Base-by-base conservation (phyloP, 768 basidiomycete species). In the Mycena alexandri region DNA sequence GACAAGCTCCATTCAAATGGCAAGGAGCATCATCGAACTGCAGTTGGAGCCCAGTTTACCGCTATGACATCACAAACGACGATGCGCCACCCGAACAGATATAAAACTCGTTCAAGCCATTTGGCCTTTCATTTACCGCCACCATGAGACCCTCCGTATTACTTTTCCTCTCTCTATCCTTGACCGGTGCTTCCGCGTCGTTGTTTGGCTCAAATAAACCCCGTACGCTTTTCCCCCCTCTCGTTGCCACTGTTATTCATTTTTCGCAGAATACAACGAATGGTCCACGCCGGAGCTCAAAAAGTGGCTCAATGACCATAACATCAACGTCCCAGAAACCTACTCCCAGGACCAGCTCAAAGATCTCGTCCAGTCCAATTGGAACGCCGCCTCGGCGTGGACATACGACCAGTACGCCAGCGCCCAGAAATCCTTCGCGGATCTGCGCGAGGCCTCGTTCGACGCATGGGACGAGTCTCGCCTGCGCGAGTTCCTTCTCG, bases 401-500 rank as follows among this genome's bases (percentile, higher is more conserved):
- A 84, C 88, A 3, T 78, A 85, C 48, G 90, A 91, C 55, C 89
- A 90, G 71, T 91, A 89, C 75, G 75, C 80, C 53, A 78, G 80
- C 34, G 90, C 91, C 0, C 92, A 93, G 75, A 82, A 85, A 66
- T 79, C 83, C 5, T 94, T 93, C 69, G 72, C 82, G 19, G 80
- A 88, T 65, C 46, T 92, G 67, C 87, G 86, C 63, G 88, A 89
- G 3, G 79, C 84, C 24, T 78, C 88, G 11, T 90, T 94, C 68
- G 93, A 96, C 68, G 81, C 83, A 1, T 99, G 95, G 95, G 89
- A 93, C 75, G 96, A 98, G 74, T 90, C 88, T 14, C 85, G 85
- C 33, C 83, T 98, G 22, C 88, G 96, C 73, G 83, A 92, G 69
- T 97, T 92, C 79, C 84, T 99, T 13, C 86, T 98, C 60, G 87